A percentile compares a stretch with the other conserved stretches of the same genome.
These are phyloP conservation scores for Hanseniaspora occidentalis DNA, from an alignment of 805 yeast species.

Conservation along the genomic window DNA sequence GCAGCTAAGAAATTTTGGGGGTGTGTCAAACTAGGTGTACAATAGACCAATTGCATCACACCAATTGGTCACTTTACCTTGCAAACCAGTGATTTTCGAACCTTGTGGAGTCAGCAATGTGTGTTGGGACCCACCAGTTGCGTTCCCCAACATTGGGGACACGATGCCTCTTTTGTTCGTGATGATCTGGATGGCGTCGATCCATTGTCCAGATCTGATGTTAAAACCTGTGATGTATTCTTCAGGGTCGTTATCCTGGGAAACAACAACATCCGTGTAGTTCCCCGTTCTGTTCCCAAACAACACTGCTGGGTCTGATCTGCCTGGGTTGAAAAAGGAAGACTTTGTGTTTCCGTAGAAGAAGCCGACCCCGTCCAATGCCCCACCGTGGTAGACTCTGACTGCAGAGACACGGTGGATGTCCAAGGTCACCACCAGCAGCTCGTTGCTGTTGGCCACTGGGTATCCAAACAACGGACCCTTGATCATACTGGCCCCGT, in stretches of 20 bases:
- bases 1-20: background rate
- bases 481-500: background rate
- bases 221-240: constrained; percentile 51
- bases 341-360: constrained; percentile 24
- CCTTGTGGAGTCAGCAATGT: constrained; percentile 56
- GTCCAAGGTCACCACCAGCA: background rate
- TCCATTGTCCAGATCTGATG: constrained; percentile 74
- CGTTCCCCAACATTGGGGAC: constrained; percentile 53
- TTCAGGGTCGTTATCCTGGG: constrained; percentile 24
- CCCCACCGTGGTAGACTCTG: constrained; percentile 60
- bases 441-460: background rate
- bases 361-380: constrained; percentile 72
- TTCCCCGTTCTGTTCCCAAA: constrained; percentile 44
- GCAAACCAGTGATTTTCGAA: constrained; percentile 50
- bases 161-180: constrained; percentile 39
- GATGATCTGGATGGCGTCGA: constrained; percentile 71
- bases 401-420: constrained; percentile 32
- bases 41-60: constrained; percentile 60
- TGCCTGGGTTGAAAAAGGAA: constrained; percentile 33
- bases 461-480: background rate
- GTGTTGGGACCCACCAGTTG: constrained; percentile 51
- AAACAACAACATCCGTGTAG: constrained; percentile 43
- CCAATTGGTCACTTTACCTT: constrained; percentile 63
- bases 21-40: constrained; percentile 30
- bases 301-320: constrained; percentile 12